Evolutionary conservation across 2,329 filamentous ascomycete genomes (phyloP), one percentile per base, ranked within the genome.

Genomic region (Xylaria sp.): DNA sequence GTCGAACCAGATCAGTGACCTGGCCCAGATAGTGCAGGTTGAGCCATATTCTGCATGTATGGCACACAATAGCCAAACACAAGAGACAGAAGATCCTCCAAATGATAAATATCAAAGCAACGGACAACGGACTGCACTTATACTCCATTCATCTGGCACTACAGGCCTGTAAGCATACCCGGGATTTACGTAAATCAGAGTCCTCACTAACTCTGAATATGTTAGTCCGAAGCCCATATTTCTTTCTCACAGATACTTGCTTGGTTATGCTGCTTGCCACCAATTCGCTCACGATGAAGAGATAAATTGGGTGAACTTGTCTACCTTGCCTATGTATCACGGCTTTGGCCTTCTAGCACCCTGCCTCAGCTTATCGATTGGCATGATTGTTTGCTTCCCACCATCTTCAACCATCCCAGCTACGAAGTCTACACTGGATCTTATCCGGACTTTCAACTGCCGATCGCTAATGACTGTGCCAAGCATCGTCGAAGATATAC

Each of bases 81-180:
- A 56, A 13, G 48, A 38, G 36, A 33, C 28, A 9, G 36, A 33
- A 28, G 53, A 58, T 5, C 2, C n/a, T 28, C 17, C 26, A 13
- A 15, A 48, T 20, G 20, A 58, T 36, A 15, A 28, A 31, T 20
- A 5, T 9, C n/a, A 36, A 33, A 17, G 28, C 11, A 63, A 54
- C 15, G 61, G 31, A 7, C 4, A 49, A 28, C 53, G 9, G 4
- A 68, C 73, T n/a, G 38, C 58, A 5, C 23, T 80, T 28, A 74
- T 79, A 28, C 70, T 80, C 4, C 79, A 80, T 65, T 79, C 77
- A 4, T 80, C 79, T 0, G 79, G 79, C 0, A 79, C 78, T 5
- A 80, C 79, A 0, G 79, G 79, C n/a, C 38, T 63, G 58, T 58
- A 58, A 48, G 61, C 40, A 57, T 1, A 49, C 6, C 15, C 6